Evolutionary conservation across 2,329 filamentous ascomycete genomes (phyloP), one percentile per base, ranked within the genome.

Genomic region (Fusarium ramigenum): DNA sequence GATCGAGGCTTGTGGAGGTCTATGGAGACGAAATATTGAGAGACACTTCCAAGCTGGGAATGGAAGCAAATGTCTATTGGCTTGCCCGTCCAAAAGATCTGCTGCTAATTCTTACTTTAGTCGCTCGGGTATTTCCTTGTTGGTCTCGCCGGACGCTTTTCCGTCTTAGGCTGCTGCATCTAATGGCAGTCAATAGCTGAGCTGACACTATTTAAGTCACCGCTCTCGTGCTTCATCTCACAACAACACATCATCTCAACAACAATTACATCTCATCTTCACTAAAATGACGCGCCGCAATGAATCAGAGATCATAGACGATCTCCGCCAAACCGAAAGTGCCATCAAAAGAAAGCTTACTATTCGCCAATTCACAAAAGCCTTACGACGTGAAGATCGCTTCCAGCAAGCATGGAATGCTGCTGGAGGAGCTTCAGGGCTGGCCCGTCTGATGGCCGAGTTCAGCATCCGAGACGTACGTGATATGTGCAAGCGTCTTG

Each of bases 381-480:
- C 66, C 5, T 53, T 78, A 3, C 75, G 78, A 9, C 76, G 70
- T 11, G 66, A 28, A 9, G 68, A 74, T 37, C 60, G 56, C 16
- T 79, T 79, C 43, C 72, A 69, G 23, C 49, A 59, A 19, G 36
- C 49, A 39, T 79, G 78, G 78, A 64, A 74, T 21, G 73, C 75
- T 47, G 28, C 72, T 5, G 78, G 73, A 21, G 69, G 73, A 6
- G 78, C 78, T 9, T 6, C 56, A 25, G 78, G 77, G 3, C 59
- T 79, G 11, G 70, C 68, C 36, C 37, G 18, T 7, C 39, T 78
- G 30, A 78, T 79, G 77, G 62, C 68, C 28, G 66, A 75, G n/a
- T 76, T 79, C 49, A 79, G 78, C 60, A 65, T 78, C 21, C 47
- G 49, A 28, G 77, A 78, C 28, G 65, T 79, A 1, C 61, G 64